Conservation (phyloP, 179 eudicot species). For the Beta lomatogona region DNA sequence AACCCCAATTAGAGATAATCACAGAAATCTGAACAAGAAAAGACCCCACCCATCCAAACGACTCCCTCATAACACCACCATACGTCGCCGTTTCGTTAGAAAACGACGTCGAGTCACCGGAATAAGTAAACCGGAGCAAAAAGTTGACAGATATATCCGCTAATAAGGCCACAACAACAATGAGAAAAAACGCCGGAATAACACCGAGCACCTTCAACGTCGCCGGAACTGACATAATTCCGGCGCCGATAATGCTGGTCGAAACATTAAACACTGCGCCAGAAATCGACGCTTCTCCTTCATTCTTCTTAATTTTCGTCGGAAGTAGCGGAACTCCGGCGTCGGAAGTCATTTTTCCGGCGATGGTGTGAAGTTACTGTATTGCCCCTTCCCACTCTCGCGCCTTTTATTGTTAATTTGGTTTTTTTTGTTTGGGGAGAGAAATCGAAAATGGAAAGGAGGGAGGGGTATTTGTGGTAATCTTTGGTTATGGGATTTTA, state of each 20-base stretch:
- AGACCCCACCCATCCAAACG: slow-evolving; percentile 69
- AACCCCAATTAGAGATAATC: slow-evolving; percentile 63
- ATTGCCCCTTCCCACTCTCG: not conserved
- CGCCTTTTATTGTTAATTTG: not conserved
- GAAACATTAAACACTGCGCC: slow-evolving; percentile 89
- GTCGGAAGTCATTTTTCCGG: slow-evolving; percentile 24
- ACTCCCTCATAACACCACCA: slow-evolving; percentile 77
- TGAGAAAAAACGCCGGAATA: slow-evolving; percentile 56
- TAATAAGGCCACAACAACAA: slow-evolving; percentile 49
- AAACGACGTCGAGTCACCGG: slow-evolving; percentile 36
- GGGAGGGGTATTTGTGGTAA: slow-evolving; percentile 14
- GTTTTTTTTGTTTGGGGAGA: not conserved
- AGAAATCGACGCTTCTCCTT: slow-evolving; percentile 40
- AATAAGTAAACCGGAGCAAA: slow-evolving; percentile 49
- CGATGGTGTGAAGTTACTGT: not conserved
- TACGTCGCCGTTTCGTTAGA: slow-evolving; percentile 43
- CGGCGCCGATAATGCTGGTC: slow-evolving; percentile 85
- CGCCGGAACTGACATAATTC: slow-evolving; percentile 95
- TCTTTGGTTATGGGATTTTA: not conserved
- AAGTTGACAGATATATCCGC: slow-evolving; percentile 68
- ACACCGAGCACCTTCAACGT: slow-evolving; percentile 82
- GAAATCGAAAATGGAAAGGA: not conserved
- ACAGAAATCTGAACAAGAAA: slow-evolving; percentile 63
- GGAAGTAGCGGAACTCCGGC: slow-evolving; percentile 25
- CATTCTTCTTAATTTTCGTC: not conserved